Conservation (phyloP, 768 basidiomycete species). For the Pleurotus platypus region DNA sequence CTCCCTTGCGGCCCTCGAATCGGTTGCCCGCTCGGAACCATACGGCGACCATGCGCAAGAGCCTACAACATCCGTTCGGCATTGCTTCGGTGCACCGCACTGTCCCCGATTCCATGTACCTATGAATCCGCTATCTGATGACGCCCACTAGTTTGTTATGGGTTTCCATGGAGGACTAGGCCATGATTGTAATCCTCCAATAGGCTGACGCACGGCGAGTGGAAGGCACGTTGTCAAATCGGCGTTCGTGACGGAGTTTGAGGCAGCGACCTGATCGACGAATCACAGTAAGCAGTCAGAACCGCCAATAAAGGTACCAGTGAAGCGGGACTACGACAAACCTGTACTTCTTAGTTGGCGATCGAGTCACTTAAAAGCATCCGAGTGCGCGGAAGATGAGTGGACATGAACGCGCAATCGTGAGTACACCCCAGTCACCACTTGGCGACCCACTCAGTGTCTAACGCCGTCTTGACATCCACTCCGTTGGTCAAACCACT, state of each 20-base stretch:
- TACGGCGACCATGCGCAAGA: not conserved
- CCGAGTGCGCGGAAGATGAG: too few relatives aligned
- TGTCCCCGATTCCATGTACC: slow-evolving; percentile 1
- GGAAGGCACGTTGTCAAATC: not conserved
- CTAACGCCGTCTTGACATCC: too few relatives aligned
- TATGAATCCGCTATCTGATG: not conserved
- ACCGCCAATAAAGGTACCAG: too few relatives aligned
- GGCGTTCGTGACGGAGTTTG: not conserved
- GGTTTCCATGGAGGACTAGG: not conserved
- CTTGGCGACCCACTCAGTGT: too few relatives aligned
- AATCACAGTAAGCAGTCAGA: not conserved
- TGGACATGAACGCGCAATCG: too few relatives aligned
- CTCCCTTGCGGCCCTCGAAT: not conserved
- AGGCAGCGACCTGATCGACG: not conserved
- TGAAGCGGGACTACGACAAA: too few relatives aligned
- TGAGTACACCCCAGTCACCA: too few relatives aligned
- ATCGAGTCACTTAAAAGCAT: too few relatives aligned
- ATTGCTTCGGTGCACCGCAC: slow-evolving; percentile 4
- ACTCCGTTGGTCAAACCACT: too few relatives aligned
- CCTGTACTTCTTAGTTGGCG: too few relatives aligned
- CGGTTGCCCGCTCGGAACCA: slow-evolving; percentile 2
- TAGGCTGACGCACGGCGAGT: slow-evolving; percentile 6
- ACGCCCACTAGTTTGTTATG: not conserved
- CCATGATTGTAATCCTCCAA: not conserved
- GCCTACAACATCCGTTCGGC: not conserved